Conservation (phyloP, 2,329 filamentous ascomycete species). For the Alternaria atra region DNA sequence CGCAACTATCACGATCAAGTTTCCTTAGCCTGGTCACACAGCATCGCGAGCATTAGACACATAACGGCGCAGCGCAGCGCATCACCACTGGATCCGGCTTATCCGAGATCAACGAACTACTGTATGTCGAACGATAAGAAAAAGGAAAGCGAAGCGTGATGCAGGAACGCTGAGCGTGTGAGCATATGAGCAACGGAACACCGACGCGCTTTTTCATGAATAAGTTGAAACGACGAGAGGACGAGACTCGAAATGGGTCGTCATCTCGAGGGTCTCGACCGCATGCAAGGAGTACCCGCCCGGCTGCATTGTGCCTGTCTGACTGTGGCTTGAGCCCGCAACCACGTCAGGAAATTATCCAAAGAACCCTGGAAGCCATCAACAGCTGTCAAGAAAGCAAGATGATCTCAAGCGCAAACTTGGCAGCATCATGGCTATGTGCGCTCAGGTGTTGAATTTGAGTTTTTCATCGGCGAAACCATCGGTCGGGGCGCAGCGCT, state of each 20-base stretch:
- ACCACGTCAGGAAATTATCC: not conserved
- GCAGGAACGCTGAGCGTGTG: not conserved
- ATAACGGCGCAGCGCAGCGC: conserved; percentile 4
- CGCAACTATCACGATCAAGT: conserved; percentile 1
- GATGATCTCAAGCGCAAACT: conserved; percentile 10
- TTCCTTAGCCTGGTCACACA: conserved; percentile 1
- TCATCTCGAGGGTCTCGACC: not conserved
- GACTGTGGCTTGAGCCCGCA: not conserved
- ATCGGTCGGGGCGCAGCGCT: not conserved
- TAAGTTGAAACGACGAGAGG: not conserved
- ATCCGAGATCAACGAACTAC: not conserved
- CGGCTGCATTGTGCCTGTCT: conserved; percentile 5
- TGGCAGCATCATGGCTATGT: not conserved
- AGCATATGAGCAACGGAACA: not conserved
- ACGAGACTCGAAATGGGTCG: not conserved
- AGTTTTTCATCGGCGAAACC: conserved; percentile 2
- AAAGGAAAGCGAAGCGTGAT: not conserved
- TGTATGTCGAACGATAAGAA: not conserved
- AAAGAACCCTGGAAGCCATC: not conserved
- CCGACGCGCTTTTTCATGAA: not conserved
- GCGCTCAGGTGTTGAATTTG: not conserved
- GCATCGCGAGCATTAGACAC: conserved; percentile 5
- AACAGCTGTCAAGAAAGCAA: not conserved
- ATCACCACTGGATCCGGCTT: not conserved
- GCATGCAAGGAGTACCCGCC: conserved; percentile 6